phyloP scores from a whole-genome alignment of 495 filamentous ascomycete genomes.

The Evansstolkia leycettana region DNA sequence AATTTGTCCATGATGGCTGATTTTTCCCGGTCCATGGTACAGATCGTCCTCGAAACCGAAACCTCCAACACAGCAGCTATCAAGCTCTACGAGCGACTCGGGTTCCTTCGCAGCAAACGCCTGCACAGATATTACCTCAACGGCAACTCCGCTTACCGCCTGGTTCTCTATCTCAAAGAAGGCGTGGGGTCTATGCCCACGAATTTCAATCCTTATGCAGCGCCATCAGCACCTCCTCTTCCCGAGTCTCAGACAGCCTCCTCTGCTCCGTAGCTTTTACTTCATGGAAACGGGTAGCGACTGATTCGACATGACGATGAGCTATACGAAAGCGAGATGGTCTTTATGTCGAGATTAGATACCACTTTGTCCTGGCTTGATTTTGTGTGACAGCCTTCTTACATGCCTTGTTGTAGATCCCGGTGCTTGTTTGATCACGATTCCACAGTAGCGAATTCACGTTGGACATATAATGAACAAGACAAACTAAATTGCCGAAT shows the following conservation, averaged over 20 bases:
- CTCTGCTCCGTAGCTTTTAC: conserved; percentile 8
- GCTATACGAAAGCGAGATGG: too few species aligned
- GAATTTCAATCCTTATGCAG: conserved; percentile 26
- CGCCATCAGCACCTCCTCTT: too few species aligned
- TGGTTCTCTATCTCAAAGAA: conserved; percentile 73
- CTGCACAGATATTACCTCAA: conserved; percentile 95
- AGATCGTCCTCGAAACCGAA: conserved; percentile 93
- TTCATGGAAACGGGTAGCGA: conserved; percentile 15
- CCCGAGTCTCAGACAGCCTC: not conserved
- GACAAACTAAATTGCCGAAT: too few species aligned
- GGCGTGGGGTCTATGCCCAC: conserved; percentile 32
- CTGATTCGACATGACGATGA: not conserved
- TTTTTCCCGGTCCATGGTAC: not conserved
- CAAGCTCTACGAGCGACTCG: conserved; percentile 84
- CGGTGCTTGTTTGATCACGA: too few species aligned
- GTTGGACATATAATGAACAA: too few species aligned
- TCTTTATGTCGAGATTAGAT: too few species aligned
- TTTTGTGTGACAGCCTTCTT: too few species aligned
- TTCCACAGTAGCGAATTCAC: too few species aligned
- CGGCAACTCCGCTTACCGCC: conserved; percentile 84
- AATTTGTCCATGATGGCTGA: not conserved
- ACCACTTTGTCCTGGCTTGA: too few species aligned
- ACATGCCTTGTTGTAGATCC: too few species aligned
- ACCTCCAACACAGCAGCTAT: conserved; percentile 87
- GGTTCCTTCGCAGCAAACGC: conserved; percentile 86